A percentile compares a stretch with the other conserved stretches of the same genome.
Conservation (phyloP, 148 eudicot species). For the Selenicereus undatus region DNA sequence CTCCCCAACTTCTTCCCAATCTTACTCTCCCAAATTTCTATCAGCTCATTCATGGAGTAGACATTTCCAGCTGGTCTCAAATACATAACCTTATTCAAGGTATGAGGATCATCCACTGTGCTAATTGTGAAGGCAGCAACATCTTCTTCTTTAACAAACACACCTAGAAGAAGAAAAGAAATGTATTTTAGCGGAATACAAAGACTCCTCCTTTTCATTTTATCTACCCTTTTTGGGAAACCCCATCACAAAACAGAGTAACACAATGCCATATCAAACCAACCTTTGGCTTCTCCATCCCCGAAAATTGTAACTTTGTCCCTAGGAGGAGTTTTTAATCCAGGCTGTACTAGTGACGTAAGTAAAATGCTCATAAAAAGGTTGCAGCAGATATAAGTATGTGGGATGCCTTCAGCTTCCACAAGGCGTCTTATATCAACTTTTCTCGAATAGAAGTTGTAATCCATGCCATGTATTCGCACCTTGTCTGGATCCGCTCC, state of each 20-base stretch:
- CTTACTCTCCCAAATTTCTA: slow-evolving; percentile 72
- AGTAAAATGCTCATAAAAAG: slow-evolving; percentile 67
- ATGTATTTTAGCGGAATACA: neutral
- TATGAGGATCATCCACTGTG: slow-evolving; percentile 76
- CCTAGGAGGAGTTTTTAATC: slow-evolving; percentile 61
- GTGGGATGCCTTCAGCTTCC: slow-evolving; percentile 70
- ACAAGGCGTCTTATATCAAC: slow-evolving; percentile 67
- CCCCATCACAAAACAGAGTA: neutral
- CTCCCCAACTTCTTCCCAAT: slow-evolving; percentile 54
- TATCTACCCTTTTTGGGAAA: neutral
- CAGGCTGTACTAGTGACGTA: slow-evolving; percentile 84
- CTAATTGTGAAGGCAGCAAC: slow-evolving; percentile 79
- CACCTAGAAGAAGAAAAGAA: slow-evolving; percentile 32
- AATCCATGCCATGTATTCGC: slow-evolving; percentile 39
- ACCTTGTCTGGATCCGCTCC: slow-evolving; percentile 67
- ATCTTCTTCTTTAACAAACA: slow-evolving; percentile 70
- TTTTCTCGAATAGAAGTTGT: slow-evolving; percentile 48
- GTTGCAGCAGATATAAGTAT: slow-evolving; percentile 74
- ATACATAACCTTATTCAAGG: slow-evolving; percentile 65
- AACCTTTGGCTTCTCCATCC: slow-evolving; percentile 77
- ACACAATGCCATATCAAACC: neutral
- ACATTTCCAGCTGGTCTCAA: slow-evolving; percentile 74
- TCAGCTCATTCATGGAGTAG: slow-evolving; percentile 67
- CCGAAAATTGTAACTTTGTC: slow-evolving; percentile 73
- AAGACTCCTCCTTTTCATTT: neutral